A percentile compares a stretch with the other conserved stretches of the same genome.
phyloP scores from a whole-genome alignment of 2,329 filamentous ascomycete species.

The Cladobotryum protrusum region DNA sequence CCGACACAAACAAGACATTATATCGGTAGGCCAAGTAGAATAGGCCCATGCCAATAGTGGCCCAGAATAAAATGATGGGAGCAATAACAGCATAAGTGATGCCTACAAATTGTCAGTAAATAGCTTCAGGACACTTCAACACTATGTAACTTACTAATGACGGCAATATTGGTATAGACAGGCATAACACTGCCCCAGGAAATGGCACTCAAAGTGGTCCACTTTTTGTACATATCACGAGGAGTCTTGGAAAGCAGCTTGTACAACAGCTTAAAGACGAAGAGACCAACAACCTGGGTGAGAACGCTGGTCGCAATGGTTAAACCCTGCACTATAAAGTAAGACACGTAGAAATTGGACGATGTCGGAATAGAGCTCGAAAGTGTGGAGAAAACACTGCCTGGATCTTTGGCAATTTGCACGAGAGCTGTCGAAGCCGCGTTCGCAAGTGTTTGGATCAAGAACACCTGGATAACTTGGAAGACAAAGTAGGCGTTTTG shows the following conservation, averaged over 20 bases:
- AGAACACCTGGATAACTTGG: constrained; percentile 88
- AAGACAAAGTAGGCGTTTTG: constrained; percentile 91
- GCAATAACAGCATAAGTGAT: constrained; percentile 81
- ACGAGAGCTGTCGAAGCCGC: constrained; percentile 65
- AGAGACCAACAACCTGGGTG: constrained; percentile 59
- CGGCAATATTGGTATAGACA: constrained; percentile 65
- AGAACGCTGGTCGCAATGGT: constrained; percentile 68
- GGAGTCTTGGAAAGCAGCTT: constrained; percentile 71
- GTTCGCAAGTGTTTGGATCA: constrained; percentile 76
- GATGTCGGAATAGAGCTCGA: constrained; percentile 69
- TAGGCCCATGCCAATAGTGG: constrained; percentile 66
- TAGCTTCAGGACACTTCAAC: background rate
- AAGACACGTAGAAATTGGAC: constrained; percentile 90
- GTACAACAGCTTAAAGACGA: constrained; percentile 62
- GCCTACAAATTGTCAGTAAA: constrained; percentile 27
- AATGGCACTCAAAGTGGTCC: constrained; percentile 60
- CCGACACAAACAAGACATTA: constrained; percentile 76
- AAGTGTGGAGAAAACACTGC: constrained; percentile 55
- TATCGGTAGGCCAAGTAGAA: constrained; percentile 85
- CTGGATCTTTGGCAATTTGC: constrained; percentile 57
- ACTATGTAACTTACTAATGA: constrained; percentile 48
- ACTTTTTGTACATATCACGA: constrained; percentile 69
- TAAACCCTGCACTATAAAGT: constrained; percentile 81
- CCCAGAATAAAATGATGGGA: constrained; percentile 75
- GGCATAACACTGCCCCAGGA: constrained; percentile 75